Percentiles rank a stretch among this genome's conserved stretches.
Evolutionary conservation across 2,329 filamentous ascomycete species (phyloP).

Genomic region (Ambrosiella beaveri): DNA sequence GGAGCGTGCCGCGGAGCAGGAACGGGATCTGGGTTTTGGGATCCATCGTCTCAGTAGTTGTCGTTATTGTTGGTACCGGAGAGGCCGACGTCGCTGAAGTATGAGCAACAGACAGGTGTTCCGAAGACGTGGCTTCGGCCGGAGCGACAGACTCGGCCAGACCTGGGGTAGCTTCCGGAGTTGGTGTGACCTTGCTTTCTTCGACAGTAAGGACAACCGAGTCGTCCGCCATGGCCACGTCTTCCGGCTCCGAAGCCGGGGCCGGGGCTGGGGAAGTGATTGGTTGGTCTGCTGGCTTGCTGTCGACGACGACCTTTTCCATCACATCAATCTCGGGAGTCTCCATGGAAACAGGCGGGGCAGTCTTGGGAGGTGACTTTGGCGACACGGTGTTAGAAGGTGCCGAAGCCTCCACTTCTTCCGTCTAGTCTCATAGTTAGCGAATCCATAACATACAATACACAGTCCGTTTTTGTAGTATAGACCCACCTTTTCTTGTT

Average conservation of each 20-base stretch:
- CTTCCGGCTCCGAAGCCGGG: no score
- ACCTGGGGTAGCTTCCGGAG: background rate
- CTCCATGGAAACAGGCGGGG: no score
- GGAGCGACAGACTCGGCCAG: background rate
- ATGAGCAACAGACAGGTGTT: background rate
- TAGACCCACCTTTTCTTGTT: background rate
- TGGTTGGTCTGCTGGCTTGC: no score
- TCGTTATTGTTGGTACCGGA: background rate
- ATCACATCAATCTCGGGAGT: no score
- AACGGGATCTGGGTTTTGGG: constrained; percentile 61
- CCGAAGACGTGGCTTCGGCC: background rate
- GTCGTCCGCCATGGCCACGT: no score
- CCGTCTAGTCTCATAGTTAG: no score
- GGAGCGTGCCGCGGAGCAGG: constrained; percentile 68
- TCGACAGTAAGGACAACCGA: background rate
- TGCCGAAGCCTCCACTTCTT: no score
- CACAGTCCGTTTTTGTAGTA: background rate
- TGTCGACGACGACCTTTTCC: no score
- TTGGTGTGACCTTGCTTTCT: background rate
- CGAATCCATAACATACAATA: background rate
- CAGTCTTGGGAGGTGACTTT: no score
- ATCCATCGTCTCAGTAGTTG: background rate
- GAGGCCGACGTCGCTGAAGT: background rate
- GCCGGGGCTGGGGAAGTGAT: no score
- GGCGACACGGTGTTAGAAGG: no score